A percentile compares a stretch with the other conserved stretches of the same genome.
Conservation (phyloP, 2,329 filamentous ascomycete species). For the Acarospora socialis region DNA sequence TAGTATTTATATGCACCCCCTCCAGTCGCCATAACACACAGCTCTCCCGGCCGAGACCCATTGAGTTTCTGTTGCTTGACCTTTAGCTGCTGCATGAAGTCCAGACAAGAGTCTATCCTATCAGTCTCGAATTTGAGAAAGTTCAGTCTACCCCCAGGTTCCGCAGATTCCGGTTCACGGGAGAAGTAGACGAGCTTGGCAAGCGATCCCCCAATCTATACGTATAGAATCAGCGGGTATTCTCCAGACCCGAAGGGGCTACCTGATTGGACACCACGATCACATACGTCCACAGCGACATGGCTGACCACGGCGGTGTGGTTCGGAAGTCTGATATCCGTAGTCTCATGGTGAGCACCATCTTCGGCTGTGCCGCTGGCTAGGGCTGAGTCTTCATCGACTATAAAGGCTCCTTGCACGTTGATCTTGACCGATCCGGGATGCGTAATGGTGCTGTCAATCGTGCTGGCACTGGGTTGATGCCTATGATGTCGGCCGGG, state of each 20-base stretch:
- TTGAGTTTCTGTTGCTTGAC: constrained; percentile 65
- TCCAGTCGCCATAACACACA: constrained; percentile 91
- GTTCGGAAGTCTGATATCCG: constrained; percentile 90
- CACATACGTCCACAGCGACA: constrained; percentile 81
- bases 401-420: constrained; percentile 90
- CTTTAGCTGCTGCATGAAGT: constrained; percentile 78
- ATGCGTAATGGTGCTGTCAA: constrained; percentile 40
- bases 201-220: constrained; percentile 82
- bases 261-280: constrained; percentile 12
- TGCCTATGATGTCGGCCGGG: too few relatives aligned
- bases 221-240: constrained; percentile 5
- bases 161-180: constrained; percentile 62
- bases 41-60: constrained; percentile 53
- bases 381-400: constrained; percentile 55
- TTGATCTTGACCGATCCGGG: constrained; percentile 78
- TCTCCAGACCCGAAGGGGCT: too few relatives aligned
- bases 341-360: constrained; percentile 57
- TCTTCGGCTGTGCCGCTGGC: constrained; percentile 27
- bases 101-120: constrained; percentile 80
- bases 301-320: constrained; percentile 93
- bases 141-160: constrained; percentile 78
- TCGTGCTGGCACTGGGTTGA: too few relatives aligned
- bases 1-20: constrained; percentile 96
- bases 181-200: constrained; percentile 98
- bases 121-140: constrained; percentile 96